A percentile compares a stretch with the other conserved stretches of the same genome.
phyloP scores from a whole-genome alignment of 805 yeast species.

The Lipomyces yamadae region DNA sequence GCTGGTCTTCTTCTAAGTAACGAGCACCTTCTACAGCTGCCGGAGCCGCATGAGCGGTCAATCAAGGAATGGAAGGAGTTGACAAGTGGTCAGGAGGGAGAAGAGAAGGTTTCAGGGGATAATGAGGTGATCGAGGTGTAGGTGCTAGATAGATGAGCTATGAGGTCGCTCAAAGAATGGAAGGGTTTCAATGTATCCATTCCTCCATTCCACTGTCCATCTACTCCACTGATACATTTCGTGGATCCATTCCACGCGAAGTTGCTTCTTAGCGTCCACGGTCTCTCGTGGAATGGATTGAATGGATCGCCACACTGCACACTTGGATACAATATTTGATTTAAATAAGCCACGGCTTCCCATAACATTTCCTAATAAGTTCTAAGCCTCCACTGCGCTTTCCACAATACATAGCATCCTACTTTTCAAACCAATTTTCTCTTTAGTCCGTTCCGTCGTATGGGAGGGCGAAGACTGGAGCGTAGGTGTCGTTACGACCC shows the following conservation, averaged over 20 bases:
- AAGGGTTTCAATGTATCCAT: not conserved
- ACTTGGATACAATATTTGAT: not conserved
- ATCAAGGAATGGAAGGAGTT: not conserved
- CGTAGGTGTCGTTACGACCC: not conserved
- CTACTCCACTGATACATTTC: not conserved
- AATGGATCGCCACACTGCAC: conserved; percentile 2
- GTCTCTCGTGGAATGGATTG: conserved; percentile 2
- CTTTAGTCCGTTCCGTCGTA: not conserved
- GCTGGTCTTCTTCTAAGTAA: no score
- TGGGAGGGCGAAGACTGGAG: not conserved
- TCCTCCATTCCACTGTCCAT: no score
- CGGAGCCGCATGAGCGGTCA: not conserved
- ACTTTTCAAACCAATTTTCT: not conserved
- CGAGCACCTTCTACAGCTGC: no score
- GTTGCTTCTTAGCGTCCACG: conserved; percentile 1
- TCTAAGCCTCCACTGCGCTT: not conserved
- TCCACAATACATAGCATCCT: not conserved
- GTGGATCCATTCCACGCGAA: conserved; percentile 8
- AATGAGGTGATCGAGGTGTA: not conserved
- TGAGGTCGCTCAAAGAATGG: not conserved
- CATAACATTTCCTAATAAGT: not conserved
- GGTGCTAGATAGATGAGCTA: not conserved
- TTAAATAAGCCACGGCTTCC: not conserved
- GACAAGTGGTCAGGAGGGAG: no score
- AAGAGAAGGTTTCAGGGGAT: not conserved